A percentile compares a stretch with the other conserved stretches of the same genome.
These are phyloP conservation scores for Taphrina wiesneri DNA, from an alignment of 1,139 yeast species.

Conservation along the genomic window DNA sequence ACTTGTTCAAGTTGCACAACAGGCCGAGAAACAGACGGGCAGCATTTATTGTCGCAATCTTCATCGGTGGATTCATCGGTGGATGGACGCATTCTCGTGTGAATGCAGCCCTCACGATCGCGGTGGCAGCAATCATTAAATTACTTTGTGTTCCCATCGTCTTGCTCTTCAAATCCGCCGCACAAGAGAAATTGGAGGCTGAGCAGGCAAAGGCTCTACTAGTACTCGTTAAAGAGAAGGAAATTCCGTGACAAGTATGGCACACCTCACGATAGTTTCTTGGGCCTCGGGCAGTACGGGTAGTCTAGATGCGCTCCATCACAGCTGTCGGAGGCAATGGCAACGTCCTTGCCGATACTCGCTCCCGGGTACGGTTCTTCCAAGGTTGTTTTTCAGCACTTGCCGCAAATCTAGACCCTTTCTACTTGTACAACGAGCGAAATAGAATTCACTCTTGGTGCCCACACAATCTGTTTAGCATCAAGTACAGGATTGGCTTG, in stretches of 20 bases:
- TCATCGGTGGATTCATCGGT: constrained; percentile 18
- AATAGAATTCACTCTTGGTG: too few species aligned
- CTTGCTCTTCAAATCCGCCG: constrained; percentile 6
- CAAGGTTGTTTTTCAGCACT: too few species aligned
- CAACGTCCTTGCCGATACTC: too few species aligned
- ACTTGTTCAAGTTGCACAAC: constrained; percentile 8
- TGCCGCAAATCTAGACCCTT: too few species aligned
- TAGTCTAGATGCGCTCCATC: too few species aligned
- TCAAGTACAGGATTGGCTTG: too few species aligned
- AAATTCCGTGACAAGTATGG: not conserved
- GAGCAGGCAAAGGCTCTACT: not conserved
- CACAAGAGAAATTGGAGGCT: not conserved
- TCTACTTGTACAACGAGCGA: too few species aligned
- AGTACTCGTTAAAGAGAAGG: not conserved
- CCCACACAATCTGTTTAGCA: too few species aligned
- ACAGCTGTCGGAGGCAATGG: too few species aligned
- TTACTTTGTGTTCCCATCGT: not conserved
- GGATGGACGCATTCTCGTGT: not conserved
- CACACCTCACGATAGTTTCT: too few species aligned
- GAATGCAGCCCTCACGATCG: constrained; percentile 11
- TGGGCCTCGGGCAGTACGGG: too few species aligned
- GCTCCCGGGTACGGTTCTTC: too few species aligned
- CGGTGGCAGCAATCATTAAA: constrained; percentile 12
- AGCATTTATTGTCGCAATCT: constrained; percentile 4
- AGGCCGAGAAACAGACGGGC: constrained; percentile 11